phyloP scores from a whole-genome alignment of 495 filamentous ascomycete species.

The Penicillium coffeae region DNA sequence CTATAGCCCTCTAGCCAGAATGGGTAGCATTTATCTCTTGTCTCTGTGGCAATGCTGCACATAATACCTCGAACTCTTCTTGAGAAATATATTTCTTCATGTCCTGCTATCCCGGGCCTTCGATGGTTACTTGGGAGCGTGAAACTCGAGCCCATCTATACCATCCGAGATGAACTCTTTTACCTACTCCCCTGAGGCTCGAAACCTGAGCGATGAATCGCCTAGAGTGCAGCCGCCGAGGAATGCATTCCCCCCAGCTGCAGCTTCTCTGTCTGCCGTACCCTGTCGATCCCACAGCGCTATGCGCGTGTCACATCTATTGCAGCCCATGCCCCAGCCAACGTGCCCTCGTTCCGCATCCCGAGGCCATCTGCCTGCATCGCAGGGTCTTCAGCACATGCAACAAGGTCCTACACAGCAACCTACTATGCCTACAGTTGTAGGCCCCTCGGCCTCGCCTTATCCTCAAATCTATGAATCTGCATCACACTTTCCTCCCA shows the following conservation, averaged over 20 bases:
- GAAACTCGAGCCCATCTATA: background rate
- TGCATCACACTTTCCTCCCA: slow-evolving; percentile 40
- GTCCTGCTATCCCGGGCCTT: background rate
- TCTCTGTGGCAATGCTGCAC: background rate
- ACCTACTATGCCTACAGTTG: slow-evolving; percentile 2
- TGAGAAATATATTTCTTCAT: too few relatives aligned
- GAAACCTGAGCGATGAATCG: slow-evolving; percentile 31
- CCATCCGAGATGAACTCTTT: slow-evolving; percentile 19
- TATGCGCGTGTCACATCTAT: slow-evolving; percentile 43
- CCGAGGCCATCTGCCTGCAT: too few relatives aligned
- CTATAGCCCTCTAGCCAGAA: background rate
- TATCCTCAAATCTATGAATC: slow-evolving; percentile 44
- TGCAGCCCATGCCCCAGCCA: slow-evolving; percentile 38
- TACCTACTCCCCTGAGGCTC: slow-evolving; percentile 15
- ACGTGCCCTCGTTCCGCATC: too few relatives aligned
- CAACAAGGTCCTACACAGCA: slow-evolving; percentile 15
- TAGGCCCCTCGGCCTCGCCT: slow-evolving; percentile 27
- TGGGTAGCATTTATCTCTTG: background rate
- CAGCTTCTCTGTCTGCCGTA: slow-evolving; percentile 38
- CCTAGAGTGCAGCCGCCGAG: slow-evolving; percentile 41
- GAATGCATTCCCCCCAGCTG: slow-evolving; percentile 31
- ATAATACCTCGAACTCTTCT: too few relatives aligned
- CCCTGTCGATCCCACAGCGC: slow-evolving; percentile 43
- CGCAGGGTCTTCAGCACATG: too few relatives aligned
- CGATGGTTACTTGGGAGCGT: background rate